phyloP scores from a whole-genome alignment of 371 early-diverging fungal species.

The Coemansia sp. region DNA sequence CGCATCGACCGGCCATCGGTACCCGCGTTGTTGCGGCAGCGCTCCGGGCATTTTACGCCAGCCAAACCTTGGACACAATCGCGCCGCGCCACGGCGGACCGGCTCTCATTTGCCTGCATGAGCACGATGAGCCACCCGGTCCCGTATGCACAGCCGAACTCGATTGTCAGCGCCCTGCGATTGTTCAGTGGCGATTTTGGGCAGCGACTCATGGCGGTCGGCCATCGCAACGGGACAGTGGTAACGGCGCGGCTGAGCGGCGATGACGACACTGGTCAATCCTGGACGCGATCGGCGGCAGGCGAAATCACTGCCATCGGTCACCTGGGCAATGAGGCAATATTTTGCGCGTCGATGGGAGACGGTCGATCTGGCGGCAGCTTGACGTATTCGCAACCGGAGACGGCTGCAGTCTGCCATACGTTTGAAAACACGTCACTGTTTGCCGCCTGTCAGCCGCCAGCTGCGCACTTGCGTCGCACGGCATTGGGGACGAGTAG shows the following conservation, averaged over 20 bases:
- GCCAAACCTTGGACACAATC: neutral
- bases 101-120: constrained; percentile 5
- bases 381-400: neutral
- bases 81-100: neutral
- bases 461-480: neutral
- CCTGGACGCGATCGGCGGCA: neutral
- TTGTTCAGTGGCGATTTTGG: neutral
- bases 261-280: neutral
- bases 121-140: neutral
- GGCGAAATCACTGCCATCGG: constrained; percentile 25
- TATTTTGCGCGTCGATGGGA: constrained; percentile 22
- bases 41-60: constrained; percentile 2
- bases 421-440: neutral
- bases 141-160: neutral
- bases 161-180: constrained; percentile 14
- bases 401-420: too few relatives aligned
- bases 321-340: neutral
- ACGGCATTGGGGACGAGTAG: constrained; percentile 11
- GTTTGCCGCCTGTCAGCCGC: constrained; percentile 11
- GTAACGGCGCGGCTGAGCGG: neutral
- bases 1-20: constrained; percentile 1
- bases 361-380: constrained; percentile 10
- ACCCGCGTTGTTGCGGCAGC: constrained; percentile 17
- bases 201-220: constrained; percentile 8
- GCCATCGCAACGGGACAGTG: constrained; percentile 7